phyloP scores from a whole-genome alignment of 768 basidiomycete genomes.

The Kwoniella bestiolae region DNA sequence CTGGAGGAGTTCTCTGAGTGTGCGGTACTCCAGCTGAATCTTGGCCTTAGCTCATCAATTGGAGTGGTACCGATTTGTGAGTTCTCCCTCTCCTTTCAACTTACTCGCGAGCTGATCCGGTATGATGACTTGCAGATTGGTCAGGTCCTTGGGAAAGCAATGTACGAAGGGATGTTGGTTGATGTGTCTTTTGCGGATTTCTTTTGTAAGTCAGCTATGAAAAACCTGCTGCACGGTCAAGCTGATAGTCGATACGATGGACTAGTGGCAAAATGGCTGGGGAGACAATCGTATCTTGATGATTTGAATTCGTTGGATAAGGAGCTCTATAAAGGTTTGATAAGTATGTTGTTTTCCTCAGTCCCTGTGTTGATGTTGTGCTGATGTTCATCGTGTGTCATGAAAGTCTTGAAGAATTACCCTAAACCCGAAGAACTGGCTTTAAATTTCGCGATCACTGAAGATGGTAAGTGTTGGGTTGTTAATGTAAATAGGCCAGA shows the following conservation, averaged over 20 bases:
- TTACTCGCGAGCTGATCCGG: too few species aligned
- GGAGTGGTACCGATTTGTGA: conserved; percentile 68
- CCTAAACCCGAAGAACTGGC: conserved; percentile 82
- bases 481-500: too few species aligned
- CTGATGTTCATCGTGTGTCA: conserved; percentile 3
- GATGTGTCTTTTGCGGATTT: conserved; percentile 95
- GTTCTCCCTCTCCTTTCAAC: conserved; percentile 63
- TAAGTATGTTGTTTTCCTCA: conserved; percentile 64
- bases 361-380: not conserved
- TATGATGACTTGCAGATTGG: conserved; percentile 73
- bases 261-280: conserved; percentile 74
- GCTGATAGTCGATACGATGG: not conserved
- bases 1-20: not conserved
- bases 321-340: conserved; percentile 86
- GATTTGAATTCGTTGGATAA: conserved; percentile 89
- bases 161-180: conserved; percentile 93
- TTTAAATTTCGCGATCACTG: conserved; percentile 83
- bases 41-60: conserved; percentile 70
- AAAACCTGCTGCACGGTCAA: too few species aligned
- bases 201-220: conserved; percentile 65
- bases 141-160: conserved; percentile 88
- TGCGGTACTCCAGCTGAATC: not conserved
- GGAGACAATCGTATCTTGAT: conserved; percentile 87
- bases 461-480: conserved; percentile 69
- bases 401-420: conserved; percentile 79